Evolutionary conservation across 1,284 basidiomycete species (phyloP).

Genomic region (Ceratobasidium sp.): DNA sequence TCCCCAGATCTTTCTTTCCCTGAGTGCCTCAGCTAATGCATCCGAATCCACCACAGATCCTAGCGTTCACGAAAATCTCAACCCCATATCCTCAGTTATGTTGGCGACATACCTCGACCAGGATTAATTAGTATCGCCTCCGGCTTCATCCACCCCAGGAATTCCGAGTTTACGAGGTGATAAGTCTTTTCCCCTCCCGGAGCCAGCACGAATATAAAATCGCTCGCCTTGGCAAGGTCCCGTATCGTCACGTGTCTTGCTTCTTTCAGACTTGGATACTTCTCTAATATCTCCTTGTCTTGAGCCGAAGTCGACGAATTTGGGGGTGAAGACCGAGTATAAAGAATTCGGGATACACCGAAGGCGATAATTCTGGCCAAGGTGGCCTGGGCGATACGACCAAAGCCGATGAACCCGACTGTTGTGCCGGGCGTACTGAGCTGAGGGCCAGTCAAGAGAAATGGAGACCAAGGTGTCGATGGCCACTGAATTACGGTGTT

Average conservation of each 20-base stretch:
- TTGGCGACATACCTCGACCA: slow-evolving; percentile 69
- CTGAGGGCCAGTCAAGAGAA: slow-evolving; percentile 83
- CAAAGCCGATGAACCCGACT: slow-evolving; percentile 93
- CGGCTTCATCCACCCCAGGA: slow-evolving; percentile 88
- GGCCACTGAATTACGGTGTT: slow-evolving; percentile 65
- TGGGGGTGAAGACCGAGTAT: slow-evolving; percentile 61
- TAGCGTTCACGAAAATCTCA: slow-evolving; percentile 53
- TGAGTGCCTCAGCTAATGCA: slow-evolving; percentile 86
- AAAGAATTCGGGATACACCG: slow-evolving; percentile 77
- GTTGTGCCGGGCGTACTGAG: slow-evolving; percentile 70
- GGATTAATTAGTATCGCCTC: slow-evolving; percentile 86
- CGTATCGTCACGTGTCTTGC: slow-evolving; percentile 75
- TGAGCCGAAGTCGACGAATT: slow-evolving; percentile 60
- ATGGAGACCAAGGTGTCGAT: slow-evolving; percentile 83
- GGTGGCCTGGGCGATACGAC: slow-evolving; percentile 88
- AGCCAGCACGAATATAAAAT: slow-evolving; percentile 87
- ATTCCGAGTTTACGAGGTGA: slow-evolving; percentile 78
- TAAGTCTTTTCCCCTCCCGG: slow-evolving; percentile 81
- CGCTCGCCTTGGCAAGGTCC: slow-evolving; percentile 78
- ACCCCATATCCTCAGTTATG: slow-evolving; percentile 25
- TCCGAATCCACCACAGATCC: slow-evolving; percentile 84
- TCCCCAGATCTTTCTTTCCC: slow-evolving; percentile 85
- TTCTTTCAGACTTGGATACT: slow-evolving; percentile 64
- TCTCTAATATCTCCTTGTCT: slow-evolving; percentile 58
- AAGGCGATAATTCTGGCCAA: slow-evolving; percentile 84